Evolutionary conservation across 805 yeast genomes (phyloP), one percentile per base, ranked within the genome.

Genomic region (Metschnikowia noctiluminum): DNA sequence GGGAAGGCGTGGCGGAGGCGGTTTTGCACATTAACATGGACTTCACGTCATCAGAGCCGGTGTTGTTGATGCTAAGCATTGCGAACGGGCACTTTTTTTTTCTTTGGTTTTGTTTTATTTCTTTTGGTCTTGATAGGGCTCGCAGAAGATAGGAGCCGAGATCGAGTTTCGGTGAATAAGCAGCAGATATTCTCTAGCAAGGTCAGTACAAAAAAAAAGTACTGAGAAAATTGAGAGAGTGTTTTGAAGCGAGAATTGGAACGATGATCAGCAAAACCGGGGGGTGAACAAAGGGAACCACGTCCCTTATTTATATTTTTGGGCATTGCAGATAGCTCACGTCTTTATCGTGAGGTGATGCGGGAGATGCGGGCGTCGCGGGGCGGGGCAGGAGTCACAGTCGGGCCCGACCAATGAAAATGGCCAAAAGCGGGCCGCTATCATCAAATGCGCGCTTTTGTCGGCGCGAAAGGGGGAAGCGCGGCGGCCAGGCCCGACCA

Each of bases 1-100:
- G 43, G 8, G 50, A 1, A 28, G 41, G 43, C n/a, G 46, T 35
- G 26, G 47, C 39, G 37, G 52, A 41, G 35, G 41, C 30, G 27
- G 48, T 39, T 34, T 45, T 44, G 47, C 52, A 49, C 48, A 46
- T 42, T 42, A 42, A 28, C n/a, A 46, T 9, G 27, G 54, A 40
- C 27, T 38, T 35, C 28, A 45, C 44, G 32, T 38, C 51, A 40
- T 30, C 28, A 37, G 57, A 21, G 37, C 34, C 30, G 38, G 51
- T 43, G 31, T 42, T 46, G 45, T 46, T 46, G 26, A 46, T 34
- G 35, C 49, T 46, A 31, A 46, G 49, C 49, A 46, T 46, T 2
- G n/a, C n/a, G n/a, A n/a, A n/a, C n/a, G n/a, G n/a, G n/a, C n/a
- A n/a, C n/a, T n/a, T n/a, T n/a, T n/a, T n/a, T n/a, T n/a, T n/a